A percentile compares a stretch with the other conserved stretches of the same genome.
Evolutionary conservation across 106 monocot species (phyloP).

Genomic region (Dendrobium huoshanense): DNA sequence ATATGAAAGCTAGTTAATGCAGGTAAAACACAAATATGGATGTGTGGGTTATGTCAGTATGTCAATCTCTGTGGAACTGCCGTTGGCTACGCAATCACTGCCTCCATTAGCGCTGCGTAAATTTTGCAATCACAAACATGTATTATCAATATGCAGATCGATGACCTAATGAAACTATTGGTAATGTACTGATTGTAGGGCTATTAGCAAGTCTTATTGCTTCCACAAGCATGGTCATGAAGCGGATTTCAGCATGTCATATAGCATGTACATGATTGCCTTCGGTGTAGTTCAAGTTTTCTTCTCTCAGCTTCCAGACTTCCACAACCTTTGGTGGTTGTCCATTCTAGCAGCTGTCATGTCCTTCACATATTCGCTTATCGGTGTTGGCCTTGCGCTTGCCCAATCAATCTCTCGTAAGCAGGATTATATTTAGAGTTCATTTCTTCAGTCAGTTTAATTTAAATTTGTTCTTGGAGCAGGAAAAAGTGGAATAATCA

Average conservation of each 20-base stretch:
- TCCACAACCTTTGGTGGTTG: constrained; percentile 52
- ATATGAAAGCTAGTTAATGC: not conserved
- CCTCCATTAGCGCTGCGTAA: constrained; percentile 61
- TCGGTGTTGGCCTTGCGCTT: constrained; percentile 30
- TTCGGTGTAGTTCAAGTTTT: constrained; percentile 44
- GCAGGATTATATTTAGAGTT: too few relatives aligned
- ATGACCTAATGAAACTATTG: not conserved
- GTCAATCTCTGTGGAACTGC: constrained; percentile 52
- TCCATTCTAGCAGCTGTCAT: constrained; percentile 42
- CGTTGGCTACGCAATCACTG: constrained; percentile 76
- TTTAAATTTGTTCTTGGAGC: not conserved
- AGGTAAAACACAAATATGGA: constrained; percentile 15
- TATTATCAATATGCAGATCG: not conserved
- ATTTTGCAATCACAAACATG: not conserved
- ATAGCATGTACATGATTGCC: constrained; percentile 32
- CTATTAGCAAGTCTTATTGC: constrained; percentile 36
- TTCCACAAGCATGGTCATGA: constrained; percentile 38
- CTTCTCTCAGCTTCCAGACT: constrained; percentile 42
- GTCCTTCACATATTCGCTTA: constrained; percentile 42
- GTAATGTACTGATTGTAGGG: constrained; percentile 15
- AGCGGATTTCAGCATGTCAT: constrained; percentile 23
- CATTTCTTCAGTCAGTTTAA: not conserved
- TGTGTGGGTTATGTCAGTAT: constrained; percentile 58
- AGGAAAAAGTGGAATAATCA: constrained; percentile 24
- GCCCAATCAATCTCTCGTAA: constrained; percentile 28